A percentile compares a stretch with the other conserved stretches of the same genome.
phyloP scores from a whole-genome alignment of 371 early-diverging fungal genomes.

The Entomophthora muscae region DNA sequence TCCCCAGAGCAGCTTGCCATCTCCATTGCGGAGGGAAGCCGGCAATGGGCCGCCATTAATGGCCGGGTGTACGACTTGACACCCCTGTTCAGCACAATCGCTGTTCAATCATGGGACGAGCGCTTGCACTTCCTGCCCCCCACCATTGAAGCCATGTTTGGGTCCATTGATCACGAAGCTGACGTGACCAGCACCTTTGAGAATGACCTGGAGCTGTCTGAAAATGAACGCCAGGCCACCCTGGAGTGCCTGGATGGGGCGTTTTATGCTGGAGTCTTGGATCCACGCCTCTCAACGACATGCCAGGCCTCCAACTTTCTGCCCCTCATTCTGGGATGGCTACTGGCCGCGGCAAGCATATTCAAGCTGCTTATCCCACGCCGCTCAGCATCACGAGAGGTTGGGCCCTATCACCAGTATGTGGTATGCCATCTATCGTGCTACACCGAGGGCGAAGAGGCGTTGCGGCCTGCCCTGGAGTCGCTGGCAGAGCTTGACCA shows the following conservation, averaged over 20 bases:
- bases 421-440: constrained; percentile 79
- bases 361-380: too few relatives aligned
- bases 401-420: constrained; percentile 77
- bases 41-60: constrained; percentile 48
- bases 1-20: too few relatives aligned
- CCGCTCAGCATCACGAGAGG: too few relatives aligned
- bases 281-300: constrained; percentile 49
- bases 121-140: not conserved
- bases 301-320: constrained; percentile 83
- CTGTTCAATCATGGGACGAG: too few relatives aligned
- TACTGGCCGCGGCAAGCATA: too few relatives aligned
- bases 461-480: constrained; percentile 44
- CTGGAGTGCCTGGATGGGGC: constrained; percentile 58
- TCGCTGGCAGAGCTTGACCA: constrained; percentile 44
- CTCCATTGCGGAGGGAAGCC: too few relatives aligned
- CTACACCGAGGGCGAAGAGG: constrained; percentile 68
- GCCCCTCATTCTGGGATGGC: too few relatives aligned
- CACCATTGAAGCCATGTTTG: not conserved
- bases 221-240: constrained; percentile 11
- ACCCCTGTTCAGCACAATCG: constrained; percentile 27
- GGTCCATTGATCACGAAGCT: constrained; percentile 11
- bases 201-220: not conserved
- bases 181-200: not conserved
- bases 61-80: constrained; percentile 60
- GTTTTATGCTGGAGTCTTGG: constrained; percentile 79